A percentile compares a stretch with the other conserved stretches of the same genome.
Evolutionary conservation across 1,284 basidiomycete species (phyloP).

Genomic region (Marasmius tenuissimus): DNA sequence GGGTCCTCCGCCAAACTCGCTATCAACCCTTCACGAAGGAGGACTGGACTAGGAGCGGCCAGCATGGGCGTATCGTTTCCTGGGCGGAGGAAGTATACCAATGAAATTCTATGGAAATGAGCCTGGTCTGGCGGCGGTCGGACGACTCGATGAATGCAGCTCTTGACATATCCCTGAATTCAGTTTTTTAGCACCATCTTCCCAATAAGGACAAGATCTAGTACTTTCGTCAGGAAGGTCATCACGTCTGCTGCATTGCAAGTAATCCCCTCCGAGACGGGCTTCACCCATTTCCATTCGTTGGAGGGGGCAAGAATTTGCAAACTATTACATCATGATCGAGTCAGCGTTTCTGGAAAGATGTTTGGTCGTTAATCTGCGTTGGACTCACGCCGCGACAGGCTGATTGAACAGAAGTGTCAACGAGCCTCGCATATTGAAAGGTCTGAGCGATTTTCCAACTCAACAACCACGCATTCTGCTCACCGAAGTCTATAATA

Average conservation of each 20-base stretch:
- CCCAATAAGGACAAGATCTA: too few relatives aligned
- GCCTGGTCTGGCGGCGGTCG: conserved; percentile 50
- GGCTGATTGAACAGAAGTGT: background rate
- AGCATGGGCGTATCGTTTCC: conserved; percentile 21
- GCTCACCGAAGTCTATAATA: background rate
- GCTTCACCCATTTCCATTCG: conserved; percentile 2
- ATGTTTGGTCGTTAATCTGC: background rate
- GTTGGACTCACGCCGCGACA: background rate
- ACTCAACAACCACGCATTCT: background rate
- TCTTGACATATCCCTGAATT: conserved; percentile 31
- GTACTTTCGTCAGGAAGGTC: conserved; percentile 20
- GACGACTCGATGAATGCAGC: conserved; percentile 49
- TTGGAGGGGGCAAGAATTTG: background rate
- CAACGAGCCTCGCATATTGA: background rate
- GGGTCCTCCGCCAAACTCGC: conserved; percentile 15
- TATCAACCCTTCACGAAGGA: conserved; percentile 20
- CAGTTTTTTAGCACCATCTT: too few relatives aligned
- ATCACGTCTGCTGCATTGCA: conserved; percentile 18
- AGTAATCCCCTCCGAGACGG: background rate
- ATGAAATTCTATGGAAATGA: conserved; percentile 20
- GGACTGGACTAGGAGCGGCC: conserved; percentile 23
- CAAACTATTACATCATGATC: background rate
- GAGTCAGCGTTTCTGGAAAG: background rate
- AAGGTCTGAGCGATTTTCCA: background rate
- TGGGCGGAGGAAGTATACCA: conserved; percentile 25